Evolutionary conservation across 441 rosid genomes (phyloP).

Genomic region (Arabidopsis hybrid): DNA sequence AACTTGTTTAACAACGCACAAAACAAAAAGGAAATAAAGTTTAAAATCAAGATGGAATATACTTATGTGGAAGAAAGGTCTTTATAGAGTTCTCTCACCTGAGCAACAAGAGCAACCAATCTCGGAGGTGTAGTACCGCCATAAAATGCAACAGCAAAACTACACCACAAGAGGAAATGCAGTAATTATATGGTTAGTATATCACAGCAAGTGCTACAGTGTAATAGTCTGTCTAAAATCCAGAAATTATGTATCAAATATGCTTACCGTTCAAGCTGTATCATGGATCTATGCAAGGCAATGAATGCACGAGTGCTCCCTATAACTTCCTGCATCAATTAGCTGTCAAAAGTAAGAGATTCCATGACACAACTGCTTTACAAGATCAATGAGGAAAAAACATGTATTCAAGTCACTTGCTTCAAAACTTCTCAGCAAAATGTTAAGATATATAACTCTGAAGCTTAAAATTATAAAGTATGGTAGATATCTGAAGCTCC

Average conservation of each 20-base stretch:
- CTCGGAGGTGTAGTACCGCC: constrained; percentile 76
- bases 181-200: constrained; percentile 6
- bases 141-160: constrained; percentile 90
- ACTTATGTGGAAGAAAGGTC: constrained; percentile 17
- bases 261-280: constrained; percentile 80
- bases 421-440: constrained; percentile 13
- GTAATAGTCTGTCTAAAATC: constrained; percentile 4
- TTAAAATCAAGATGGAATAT: constrained; percentile 10
- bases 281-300: constrained; percentile 87
- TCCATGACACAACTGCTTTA: constrained; percentile 3
- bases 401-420: constrained; percentile 20
- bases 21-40: neutral
- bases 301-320: constrained; percentile 87
- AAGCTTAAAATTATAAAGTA: neutral
- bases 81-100: constrained; percentile 59
- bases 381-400: neutral
- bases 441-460: neutral
- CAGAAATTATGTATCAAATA: constrained; percentile 20
- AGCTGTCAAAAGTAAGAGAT: constrained; percentile 31
- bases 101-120: constrained; percentile 93
- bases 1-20: constrained; percentile 28
- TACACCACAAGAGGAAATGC: constrained; percentile 44
- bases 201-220: constrained; percentile 14
- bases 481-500: constrained; percentile 11
- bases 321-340: constrained; percentile 76